A percentile compares a stretch with the other conserved stretches of the same genome.
Conservation (phyloP, 768 basidiomycete species). For the Boletus rubroflammeus region DNA sequence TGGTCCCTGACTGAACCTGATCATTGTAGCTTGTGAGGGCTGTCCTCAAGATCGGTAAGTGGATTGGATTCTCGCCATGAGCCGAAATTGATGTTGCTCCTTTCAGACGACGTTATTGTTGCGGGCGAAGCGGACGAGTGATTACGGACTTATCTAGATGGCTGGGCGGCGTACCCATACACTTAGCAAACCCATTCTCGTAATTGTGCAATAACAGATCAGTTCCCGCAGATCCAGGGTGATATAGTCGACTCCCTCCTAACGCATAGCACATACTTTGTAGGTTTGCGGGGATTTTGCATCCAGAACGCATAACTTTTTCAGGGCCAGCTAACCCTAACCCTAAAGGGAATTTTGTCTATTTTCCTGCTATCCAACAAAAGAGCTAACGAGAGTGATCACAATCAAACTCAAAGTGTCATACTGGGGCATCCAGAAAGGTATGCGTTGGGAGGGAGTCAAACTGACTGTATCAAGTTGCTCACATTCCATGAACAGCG, state of each 20-base stretch:
- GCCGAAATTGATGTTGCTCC: conserved; percentile 2
- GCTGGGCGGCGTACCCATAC: conserved; percentile 7
- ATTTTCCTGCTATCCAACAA: no score
- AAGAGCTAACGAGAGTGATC: no score
- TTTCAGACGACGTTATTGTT: conserved; percentile 72
- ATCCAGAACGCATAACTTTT: no score
- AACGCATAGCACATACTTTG: no score
- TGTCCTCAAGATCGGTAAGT: conserved; percentile 81
- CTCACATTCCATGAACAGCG: not conserved
- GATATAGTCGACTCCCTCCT: no score
- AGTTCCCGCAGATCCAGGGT: no score
- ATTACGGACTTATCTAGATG: conserved; percentile 22
- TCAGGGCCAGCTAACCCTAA: no score
- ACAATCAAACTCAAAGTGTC: no score
- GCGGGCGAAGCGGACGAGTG: conserved; percentile 70
- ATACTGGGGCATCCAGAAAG: no score
- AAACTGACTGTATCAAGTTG: not conserved
- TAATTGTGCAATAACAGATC: conserved; percentile 21
- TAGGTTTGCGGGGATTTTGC: no score
- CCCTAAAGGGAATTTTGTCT: no score
- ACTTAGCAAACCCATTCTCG: conserved; percentile 18
- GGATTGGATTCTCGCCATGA: not conserved
- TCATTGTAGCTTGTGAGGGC: conserved; percentile 67
- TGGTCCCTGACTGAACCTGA: conserved; percentile 1
- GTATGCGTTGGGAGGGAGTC: no score